Percentiles rank a stretch among this genome's conserved stretches.
These are phyloP conservation scores for Trichosporon sp. DNA, from an alignment of 1,284 basidiomycete species.

Conservation along the genomic window DNA sequence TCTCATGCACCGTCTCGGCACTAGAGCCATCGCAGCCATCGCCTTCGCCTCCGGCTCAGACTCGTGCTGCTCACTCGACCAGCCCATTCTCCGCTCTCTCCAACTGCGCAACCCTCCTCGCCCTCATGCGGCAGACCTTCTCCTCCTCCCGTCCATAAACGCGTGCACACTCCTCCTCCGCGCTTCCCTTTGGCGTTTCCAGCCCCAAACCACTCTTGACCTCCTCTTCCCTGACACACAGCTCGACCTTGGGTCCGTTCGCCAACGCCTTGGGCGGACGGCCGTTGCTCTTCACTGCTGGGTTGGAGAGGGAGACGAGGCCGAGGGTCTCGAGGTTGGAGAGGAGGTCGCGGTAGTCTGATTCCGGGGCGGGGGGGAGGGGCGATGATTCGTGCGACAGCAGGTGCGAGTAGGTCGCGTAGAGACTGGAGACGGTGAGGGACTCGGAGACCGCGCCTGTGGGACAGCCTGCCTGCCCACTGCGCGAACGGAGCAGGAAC, in stretches of 20 bases:
- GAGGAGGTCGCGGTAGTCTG: slow-evolving; percentile 55
- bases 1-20: too few relatives aligned
- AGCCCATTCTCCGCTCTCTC: slow-evolving; percentile 29
- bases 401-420: slow-evolving; percentile 52
- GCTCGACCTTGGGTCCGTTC: slow-evolving; percentile 37
- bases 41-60: neutral
- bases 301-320: slow-evolving; percentile 39
- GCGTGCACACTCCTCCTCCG: slow-evolving; percentile 44
- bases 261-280: slow-evolving; percentile 5
- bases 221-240: slow-evolving; percentile 49
- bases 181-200: slow-evolving; percentile 33
- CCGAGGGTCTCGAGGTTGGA: slow-evolving; percentile 55
- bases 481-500: slow-evolving; percentile 40
- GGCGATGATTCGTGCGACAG: slow-evolving; percentile 44
- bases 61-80: neutral
- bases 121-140: slow-evolving; percentile 30
- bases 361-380: slow-evolving; percentile 53
- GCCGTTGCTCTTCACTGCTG: neutral
- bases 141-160: slow-evolving; percentile 45
- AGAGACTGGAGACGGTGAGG: slow-evolving; percentile 38
- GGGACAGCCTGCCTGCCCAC: slow-evolving; percentile 43
- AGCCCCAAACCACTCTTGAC: slow-evolving; percentile 43
- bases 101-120: slow-evolving; percentile 23
- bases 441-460: slow-evolving; percentile 32
- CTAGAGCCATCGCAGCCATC: too few relatives aligned